These are phyloP conservation scores for Camellia sinensis DNA, from an alignment of 148 eudicot genomes.

Conservation along the genomic window DNA sequence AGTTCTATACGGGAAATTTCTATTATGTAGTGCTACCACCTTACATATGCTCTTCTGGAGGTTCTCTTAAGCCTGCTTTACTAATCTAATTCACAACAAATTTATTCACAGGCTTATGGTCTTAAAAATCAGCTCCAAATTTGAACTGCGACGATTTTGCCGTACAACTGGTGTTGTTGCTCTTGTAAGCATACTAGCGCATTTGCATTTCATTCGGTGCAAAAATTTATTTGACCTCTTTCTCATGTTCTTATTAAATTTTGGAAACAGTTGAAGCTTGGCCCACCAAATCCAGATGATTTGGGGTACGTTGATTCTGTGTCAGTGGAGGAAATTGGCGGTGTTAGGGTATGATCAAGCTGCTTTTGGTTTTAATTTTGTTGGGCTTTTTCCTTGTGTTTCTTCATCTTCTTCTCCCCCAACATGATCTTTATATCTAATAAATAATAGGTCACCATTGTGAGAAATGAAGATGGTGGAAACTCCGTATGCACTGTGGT, in stretches of 20 bases:
- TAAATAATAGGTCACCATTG: conserved; percentile 66
- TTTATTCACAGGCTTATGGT: conserved; percentile 75
- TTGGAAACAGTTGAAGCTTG: conserved; percentile 76
- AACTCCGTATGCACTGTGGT: conserved; percentile 84
- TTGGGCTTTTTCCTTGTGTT: not conserved
- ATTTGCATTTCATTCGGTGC: not conserved
- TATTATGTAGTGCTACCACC: no score
- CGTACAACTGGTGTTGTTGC: conserved; percentile 95
- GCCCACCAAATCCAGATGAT: conserved; percentile 79
- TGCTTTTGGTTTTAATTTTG: not conserved
- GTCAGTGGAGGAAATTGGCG: conserved; percentile 90
- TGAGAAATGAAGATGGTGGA: conserved; percentile 91
- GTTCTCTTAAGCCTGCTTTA: no score
- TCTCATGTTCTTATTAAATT: not conserved
- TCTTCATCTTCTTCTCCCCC: not conserved
- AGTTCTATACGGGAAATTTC: no score
- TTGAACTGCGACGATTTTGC: conserved; percentile 86
- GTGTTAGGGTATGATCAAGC: conserved; percentile 56
- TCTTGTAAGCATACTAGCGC: conserved; percentile 46
- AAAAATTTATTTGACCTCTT: not conserved
- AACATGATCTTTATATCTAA: not conserved
- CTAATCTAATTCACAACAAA: no score
- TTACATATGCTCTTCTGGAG: no score
- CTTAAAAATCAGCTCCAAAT: conserved; percentile 83
- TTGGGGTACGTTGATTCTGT: conserved; percentile 86